phyloP scores from a whole-genome alignment of 768 basidiomycete species.

The Amanita pseudoporphyria region DNA sequence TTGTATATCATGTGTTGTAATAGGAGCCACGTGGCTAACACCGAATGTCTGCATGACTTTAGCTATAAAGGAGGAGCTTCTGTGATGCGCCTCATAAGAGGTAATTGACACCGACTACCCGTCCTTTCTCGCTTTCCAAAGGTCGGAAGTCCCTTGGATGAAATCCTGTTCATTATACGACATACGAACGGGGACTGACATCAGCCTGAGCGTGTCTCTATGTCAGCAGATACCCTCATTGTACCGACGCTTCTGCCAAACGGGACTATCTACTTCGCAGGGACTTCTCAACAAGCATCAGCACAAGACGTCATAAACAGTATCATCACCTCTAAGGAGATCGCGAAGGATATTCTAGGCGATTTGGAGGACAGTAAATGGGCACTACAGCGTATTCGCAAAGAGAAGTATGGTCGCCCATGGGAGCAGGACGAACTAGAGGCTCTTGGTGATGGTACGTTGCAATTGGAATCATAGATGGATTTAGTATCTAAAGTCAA shows the following conservation, averaged over 20 bases:
- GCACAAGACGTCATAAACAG: constrained; percentile 51
- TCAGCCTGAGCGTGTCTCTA: background rate
- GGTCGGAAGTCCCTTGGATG: background rate
- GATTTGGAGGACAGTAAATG: constrained; percentile 50
- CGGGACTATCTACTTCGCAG: constrained; percentile 54
- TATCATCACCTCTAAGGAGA: constrained; percentile 36
- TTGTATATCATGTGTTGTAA: background rate
- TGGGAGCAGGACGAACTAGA: constrained; percentile 72
- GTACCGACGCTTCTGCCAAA: constrained; percentile 52
- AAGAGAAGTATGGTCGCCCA: constrained; percentile 44
- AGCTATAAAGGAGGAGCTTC: constrained; percentile 2
- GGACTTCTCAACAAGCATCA: constrained; percentile 41
- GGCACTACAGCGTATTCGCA: constrained; percentile 59
- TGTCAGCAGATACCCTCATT: constrained; percentile 23
- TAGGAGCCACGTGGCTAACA: background rate
- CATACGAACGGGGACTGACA: background rate
- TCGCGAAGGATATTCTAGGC: constrained; percentile 45
- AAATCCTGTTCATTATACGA: background rate
- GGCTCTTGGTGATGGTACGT: constrained; percentile 51
- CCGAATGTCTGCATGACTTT: background rate
- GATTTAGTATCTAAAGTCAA: constrained; percentile 1
- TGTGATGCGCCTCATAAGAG: constrained; percentile 1
- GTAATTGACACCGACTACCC: background rate
- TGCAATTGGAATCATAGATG: background rate
- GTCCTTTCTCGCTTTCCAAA: background rate